These are phyloP conservation scores for Bonnemaisonia californica DNA, from an alignment of 31 red algal genomes.

Conservation along the genomic window DNA sequence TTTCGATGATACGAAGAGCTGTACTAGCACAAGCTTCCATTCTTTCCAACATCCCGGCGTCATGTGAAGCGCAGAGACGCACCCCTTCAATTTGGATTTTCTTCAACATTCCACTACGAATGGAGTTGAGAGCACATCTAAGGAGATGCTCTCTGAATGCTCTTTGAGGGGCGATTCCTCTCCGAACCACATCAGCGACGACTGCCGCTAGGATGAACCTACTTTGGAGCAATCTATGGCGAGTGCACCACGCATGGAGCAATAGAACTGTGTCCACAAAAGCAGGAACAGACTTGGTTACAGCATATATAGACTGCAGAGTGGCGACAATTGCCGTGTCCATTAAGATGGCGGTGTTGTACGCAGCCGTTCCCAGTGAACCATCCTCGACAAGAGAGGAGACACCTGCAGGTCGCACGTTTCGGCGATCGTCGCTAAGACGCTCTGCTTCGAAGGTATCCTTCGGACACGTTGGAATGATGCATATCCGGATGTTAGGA, in stretches of 20 bases:
- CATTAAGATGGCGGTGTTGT: slow-evolving; percentile 55
- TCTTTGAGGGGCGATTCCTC: slow-evolving; percentile 24
- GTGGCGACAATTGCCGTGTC: slow-evolving; percentile 36
- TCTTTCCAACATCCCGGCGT: slow-evolving; percentile 25
- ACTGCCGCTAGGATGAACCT: slow-evolving; percentile 46
- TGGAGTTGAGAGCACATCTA: slow-evolving; percentile 40
- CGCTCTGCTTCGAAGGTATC: slow-evolving; percentile 40
- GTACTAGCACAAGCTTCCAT: slow-evolving; percentile 16
- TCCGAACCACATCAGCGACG: slow-evolving; percentile 30
- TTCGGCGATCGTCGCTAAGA: slow-evolving; percentile 34
- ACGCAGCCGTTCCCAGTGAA: slow-evolving; percentile 31
- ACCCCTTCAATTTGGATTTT: slow-evolving; percentile 19
- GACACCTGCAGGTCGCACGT: slow-evolving; percentile 43
- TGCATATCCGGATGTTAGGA: slow-evolving; percentile 37
- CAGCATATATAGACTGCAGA: slow-evolving; percentile 33
- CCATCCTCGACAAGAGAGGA: slow-evolving; percentile 52
- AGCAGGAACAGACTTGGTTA: slow-evolving; percentile 7
- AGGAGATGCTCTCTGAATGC: slow-evolving; percentile 57
- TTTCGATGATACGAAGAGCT: slow-evolving; percentile 32
- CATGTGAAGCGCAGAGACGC: slow-evolving; percentile 19
- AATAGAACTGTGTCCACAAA: slow-evolving; percentile 55
- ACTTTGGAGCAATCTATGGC: slow-evolving; percentile 27
- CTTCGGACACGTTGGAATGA: slow-evolving; percentile 47
- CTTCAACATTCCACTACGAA: slow-evolving; percentile 21
- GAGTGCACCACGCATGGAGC: slow-evolving; percentile 45